Conservation (phyloP, 2,329 filamentous ascomycete genomes). For the Penicillium sclerotiorum region DNA sequence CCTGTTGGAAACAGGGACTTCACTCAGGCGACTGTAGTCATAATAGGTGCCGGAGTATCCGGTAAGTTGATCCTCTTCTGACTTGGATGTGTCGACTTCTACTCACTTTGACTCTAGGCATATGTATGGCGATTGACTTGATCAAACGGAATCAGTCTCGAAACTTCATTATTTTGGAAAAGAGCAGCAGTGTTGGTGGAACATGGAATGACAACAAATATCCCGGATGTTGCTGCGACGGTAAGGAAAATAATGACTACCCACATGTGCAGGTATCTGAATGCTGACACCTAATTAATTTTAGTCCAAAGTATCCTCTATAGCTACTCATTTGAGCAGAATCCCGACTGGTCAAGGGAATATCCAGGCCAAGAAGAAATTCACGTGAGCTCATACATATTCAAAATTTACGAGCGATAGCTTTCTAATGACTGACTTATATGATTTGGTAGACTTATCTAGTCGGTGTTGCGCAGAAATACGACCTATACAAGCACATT, state of each 20-base stretch:
- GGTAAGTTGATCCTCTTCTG: conserved; percentile 34
- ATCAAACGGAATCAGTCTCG: conserved; percentile 40
- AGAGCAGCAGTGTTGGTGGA: conserved; percentile 23
- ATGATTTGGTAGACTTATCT: conserved; percentile 50
- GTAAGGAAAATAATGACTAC: too few species aligned
- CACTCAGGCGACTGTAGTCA: conserved; percentile 57
- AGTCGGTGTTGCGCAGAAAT: conserved; percentile 55
- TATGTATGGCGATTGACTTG: conserved; percentile 61
- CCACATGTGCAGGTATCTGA: too few species aligned
- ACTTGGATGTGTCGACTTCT: neutral
- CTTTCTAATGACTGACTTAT: too few species aligned
- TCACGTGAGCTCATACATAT: conserved; percentile 36
- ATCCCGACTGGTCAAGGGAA: conserved; percentile 59
- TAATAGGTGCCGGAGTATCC: conserved; percentile 60
- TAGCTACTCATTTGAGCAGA: conserved; percentile 64
- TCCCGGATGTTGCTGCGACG: conserved; percentile 59
- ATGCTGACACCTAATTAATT: neutral
- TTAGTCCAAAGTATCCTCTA: conserved; percentile 58
- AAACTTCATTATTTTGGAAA: conserved; percentile 26
- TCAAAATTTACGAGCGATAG: too few species aligned
- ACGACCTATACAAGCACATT: conserved; percentile 59
- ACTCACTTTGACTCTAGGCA: conserved; percentile 35
- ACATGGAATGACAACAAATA: conserved; percentile 54
- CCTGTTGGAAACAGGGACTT: conserved; percentile 52
- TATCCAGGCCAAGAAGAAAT: conserved; percentile 66